phyloP scores from a whole-genome alignment of 2,329 filamentous ascomycete genomes.

The Eurotiales sp. region DNA sequence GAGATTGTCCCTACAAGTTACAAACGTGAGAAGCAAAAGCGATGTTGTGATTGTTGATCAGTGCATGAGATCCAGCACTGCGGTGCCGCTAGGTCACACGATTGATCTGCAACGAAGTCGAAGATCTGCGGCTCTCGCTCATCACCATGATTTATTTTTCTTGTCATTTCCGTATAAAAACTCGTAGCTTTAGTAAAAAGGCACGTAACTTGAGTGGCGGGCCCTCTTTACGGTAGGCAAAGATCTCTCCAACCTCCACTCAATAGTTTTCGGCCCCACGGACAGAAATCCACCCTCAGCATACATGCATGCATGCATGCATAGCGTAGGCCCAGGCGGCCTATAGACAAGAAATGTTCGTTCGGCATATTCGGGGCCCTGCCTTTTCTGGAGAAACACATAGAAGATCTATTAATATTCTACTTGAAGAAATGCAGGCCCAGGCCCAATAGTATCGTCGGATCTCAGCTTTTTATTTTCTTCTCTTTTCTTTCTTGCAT shows the following conservation, averaged over 20 bases:
- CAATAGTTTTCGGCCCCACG: constrained; percentile 1
- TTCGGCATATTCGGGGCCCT: constrained; percentile 7
- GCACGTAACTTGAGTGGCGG: too few relatives aligned
- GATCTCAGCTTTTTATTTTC: neutral
- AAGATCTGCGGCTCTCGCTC: constrained; percentile 6
- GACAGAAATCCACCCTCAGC: neutral
- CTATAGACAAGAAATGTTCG: neutral
- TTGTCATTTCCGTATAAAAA: neutral
- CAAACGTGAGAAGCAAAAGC: neutral
- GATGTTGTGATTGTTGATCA: neutral
- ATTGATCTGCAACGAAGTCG: constrained; percentile 5
- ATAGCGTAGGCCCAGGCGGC: neutral
- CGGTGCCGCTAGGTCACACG: constrained; percentile 8
- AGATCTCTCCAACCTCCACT: too few relatives aligned
- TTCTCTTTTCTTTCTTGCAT: neutral
- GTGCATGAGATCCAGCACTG: constrained; percentile 5
- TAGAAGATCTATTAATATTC: neutral
- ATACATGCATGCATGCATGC: too few relatives aligned
- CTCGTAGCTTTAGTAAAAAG: neutral
- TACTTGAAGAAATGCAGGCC: neutral
- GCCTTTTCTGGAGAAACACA: constrained; percentile 3
- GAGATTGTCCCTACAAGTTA: neutral
- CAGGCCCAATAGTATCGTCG: neutral
- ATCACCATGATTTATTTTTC: neutral
- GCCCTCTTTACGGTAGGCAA: neutral